Evolutionary conservation across 2,329 filamentous ascomycete genomes (phyloP), one percentile per base, ranked within the genome.

Genomic region (Fonsecaea multimorphosa): DNA sequence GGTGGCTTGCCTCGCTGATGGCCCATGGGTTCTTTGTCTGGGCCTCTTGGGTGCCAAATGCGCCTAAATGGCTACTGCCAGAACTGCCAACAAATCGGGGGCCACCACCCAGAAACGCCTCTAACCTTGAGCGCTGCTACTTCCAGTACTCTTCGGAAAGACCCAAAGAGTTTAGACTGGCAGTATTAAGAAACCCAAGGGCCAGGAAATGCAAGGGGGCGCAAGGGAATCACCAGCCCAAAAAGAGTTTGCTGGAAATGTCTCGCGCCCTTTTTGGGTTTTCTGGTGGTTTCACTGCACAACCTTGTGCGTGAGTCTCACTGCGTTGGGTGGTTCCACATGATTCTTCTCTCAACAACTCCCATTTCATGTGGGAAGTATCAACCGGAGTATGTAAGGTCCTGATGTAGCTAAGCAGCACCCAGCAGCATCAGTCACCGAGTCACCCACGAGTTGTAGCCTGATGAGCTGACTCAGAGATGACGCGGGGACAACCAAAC

Each of bases 391-490:
- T 40, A 19, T 4, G 38, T 34, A 3, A 40, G 38, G 38, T 34
- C 32, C 32, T 9, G 32, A 34, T 7, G 38, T 19, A n/a, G 14
- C 8, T 3, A 8, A 4, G 14, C 1, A 40, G 38, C 5, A 8
- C 8, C 38, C 1, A 40, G 38, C 5, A 40, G 38, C 44, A 24
- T 24, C 44, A 24, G 44, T 49, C 44, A 49, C 19, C 44, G 7
- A 11, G n/a, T n/a, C n/a, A n/a, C n/a, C n/a, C n/a, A n/a, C n/a
- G n/a, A n/a, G 44, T n/a, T 19, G 51, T n/a, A 34, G 24, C 56
- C 24, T 49, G 19, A 16, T 49, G 56, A 36, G 56, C 34, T 58
- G 56, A 58, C 56, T 58, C 56, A 58, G 56, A 58, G 36, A 58
- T 58, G 56, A 49, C 56, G 19, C 24, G 24, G 32, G 34, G n/a